Evolutionary conservation across 345 rosid species (phyloP).

Genomic region (Eucalyptus regnans): DNA sequence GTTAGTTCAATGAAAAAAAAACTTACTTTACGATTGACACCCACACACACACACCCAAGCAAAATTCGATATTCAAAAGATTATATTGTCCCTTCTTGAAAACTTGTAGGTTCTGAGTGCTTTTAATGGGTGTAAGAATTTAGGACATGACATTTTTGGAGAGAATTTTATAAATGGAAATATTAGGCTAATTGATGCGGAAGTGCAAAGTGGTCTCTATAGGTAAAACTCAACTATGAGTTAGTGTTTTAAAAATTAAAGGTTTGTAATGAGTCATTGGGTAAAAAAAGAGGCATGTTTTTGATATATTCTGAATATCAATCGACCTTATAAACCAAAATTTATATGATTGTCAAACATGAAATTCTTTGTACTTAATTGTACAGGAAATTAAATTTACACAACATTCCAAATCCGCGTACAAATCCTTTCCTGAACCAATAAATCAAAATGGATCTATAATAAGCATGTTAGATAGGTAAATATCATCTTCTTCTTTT

Average conservation of each 20-base stretch:
- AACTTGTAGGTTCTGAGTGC: not conserved
- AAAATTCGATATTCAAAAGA: not conserved
- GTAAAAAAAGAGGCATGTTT: not conserved
- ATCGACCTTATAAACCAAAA: rapidly evolving
- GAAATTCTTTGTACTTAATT: not conserved
- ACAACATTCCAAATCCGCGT: not conserved
- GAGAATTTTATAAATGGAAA: not conserved
- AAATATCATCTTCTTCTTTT: not conserved
- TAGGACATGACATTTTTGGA: not conserved
- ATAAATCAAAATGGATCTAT: not conserved
- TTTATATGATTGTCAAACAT: not conserved
- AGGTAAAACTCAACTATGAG: not conserved
- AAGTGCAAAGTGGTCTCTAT: not conserved
- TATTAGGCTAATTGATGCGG: not conserved
- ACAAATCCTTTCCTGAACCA: not conserved
- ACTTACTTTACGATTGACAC: not conserved
- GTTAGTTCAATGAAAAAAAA: not conserved
- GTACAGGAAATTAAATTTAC: not conserved
- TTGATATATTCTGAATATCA: rapidly evolving
- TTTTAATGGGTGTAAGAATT: not conserved
- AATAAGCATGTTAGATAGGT: not conserved
- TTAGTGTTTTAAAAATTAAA: not conserved
- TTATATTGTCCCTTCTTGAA: not conserved
- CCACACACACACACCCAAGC: not conserved
- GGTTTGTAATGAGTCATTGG: not conserved